Percentiles rank a stretch among this genome's conserved stretches.
phyloP scores from a whole-genome alignment of 208 protist species.

The Sergeia podlipaevii region DNA sequence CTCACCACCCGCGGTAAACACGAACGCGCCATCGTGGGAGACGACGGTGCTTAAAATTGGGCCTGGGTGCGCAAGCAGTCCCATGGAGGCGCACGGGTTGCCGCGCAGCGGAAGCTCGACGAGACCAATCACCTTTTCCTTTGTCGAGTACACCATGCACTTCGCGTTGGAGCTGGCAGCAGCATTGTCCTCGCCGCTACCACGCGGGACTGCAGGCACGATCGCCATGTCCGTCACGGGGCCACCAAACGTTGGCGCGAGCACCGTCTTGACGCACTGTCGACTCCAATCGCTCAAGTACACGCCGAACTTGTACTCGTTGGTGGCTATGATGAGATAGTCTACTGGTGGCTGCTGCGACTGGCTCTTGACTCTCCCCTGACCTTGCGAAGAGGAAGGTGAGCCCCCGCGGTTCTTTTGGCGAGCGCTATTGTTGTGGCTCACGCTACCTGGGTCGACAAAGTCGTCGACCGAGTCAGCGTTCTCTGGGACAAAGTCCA shows the following conservation, averaged over 20 bases:
- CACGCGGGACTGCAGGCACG: slow-evolving; percentile 41
- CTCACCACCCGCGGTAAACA: slow-evolving; percentile 90
- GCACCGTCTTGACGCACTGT: slow-evolving; percentile 87
- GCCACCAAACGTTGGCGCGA: slow-evolving; percentile 92
- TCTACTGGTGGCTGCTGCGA: slow-evolving; percentile 24
- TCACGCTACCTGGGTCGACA: neutral
- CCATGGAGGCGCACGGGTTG: slow-evolving; percentile 87
- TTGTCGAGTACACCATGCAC: slow-evolving; percentile 85
- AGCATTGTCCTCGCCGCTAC: neutral
- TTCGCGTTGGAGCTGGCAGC: slow-evolving; percentile 9
- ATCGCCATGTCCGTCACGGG: slow-evolving; percentile 70
- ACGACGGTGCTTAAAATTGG: slow-evolving; percentile 60
- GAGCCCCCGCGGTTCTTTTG: too few relatives aligned
- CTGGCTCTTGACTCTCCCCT: neutral
- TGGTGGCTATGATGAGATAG: slow-evolving; percentile 80
- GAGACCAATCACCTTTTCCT: slow-evolving; percentile 91
- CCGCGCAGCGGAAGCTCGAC: slow-evolving; percentile 91
- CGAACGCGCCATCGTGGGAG: slow-evolving; percentile 80
- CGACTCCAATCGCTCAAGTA: slow-evolving; percentile 82
- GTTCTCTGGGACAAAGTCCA: slow-evolving; percentile 12
- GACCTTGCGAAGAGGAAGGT: too few relatives aligned
- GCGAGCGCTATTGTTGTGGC: too few relatives aligned
- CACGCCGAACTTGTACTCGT: slow-evolving; percentile 89
- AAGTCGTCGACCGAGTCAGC: slow-evolving; percentile 1
- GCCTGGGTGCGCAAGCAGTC: slow-evolving; percentile 92